phyloP scores from a whole-genome alignment of 2,329 filamentous ascomycete genomes.

The Microcyclospora tardicrescens region DNA sequence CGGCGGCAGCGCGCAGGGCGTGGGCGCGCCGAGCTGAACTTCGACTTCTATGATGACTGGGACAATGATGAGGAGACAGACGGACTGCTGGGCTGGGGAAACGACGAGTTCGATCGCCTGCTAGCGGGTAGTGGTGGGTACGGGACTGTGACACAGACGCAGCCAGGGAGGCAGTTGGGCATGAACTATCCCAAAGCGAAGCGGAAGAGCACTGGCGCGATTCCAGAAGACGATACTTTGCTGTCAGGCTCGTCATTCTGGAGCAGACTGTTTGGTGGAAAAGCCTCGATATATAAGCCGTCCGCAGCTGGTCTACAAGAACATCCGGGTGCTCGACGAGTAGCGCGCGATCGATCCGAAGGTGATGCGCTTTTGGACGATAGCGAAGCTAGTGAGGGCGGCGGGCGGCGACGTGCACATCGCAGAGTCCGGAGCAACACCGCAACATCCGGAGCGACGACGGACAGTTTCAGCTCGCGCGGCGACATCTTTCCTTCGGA shows the following conservation, averaged over 20 bases:
- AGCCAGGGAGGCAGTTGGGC: constrained; percentile 59
- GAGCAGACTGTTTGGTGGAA: constrained; percentile 68
- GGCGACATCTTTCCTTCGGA: constrained; percentile 87
- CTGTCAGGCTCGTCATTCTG: constrained; percentile 44
- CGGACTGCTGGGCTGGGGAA: constrained; percentile 62
- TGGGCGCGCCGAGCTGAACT: constrained; percentile 65
- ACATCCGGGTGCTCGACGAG: constrained; percentile 50
- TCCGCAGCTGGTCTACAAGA: constrained; percentile 85
- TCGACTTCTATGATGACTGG: constrained; percentile 99
- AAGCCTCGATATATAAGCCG: constrained; percentile 70
- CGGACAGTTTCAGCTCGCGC: constrained; percentile 72
- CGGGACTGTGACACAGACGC: constrained; percentile 25
- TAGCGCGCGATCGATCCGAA: constrained; percentile 36
- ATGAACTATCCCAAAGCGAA: constrained; percentile 62
- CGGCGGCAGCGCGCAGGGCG: constrained; percentile 52
- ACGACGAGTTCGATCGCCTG: constrained; percentile 74
- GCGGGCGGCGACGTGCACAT: constrained; percentile 20
- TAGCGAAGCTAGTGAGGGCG: constrained; percentile 35
- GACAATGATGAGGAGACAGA: constrained; percentile 53
- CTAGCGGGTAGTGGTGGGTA: constrained; percentile 52
- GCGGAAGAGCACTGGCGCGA: constrained; percentile 40
- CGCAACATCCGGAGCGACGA: constrained; percentile 64
- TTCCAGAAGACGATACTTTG: neutral
- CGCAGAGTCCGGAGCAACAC: constrained; percentile 62
- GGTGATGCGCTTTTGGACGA: constrained; percentile 58